Evolutionary conservation across 352 stramenopile species (phyloP).

Genomic region (Globisporangium canariense): DNA sequence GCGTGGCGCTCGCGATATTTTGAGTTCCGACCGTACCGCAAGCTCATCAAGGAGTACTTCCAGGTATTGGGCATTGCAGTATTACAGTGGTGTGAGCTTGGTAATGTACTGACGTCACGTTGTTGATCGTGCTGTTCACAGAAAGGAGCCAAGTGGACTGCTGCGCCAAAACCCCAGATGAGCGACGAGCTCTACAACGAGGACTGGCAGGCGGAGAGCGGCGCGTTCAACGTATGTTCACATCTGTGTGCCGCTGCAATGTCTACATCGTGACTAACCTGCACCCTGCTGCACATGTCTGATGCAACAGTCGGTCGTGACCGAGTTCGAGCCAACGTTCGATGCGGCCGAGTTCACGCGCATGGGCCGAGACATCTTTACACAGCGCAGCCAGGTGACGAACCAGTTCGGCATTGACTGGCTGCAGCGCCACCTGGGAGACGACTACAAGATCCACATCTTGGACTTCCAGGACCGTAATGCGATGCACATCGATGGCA

Average conservation of each 20-base stretch:
- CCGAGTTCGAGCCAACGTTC: slow-evolving; percentile 88
- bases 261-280: background rate
- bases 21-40: slow-evolving; percentile 87
- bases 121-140: slow-evolving; percentile 15
- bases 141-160: slow-evolving; percentile 85
- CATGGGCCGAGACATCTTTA: slow-evolving; percentile 90
- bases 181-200: slow-evolving; percentile 89
- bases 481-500: slow-evolving; percentile 90
- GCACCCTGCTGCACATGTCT: background rate
- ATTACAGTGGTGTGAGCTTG: background rate
- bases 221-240: slow-evolving; percentile 64
- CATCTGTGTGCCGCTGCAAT: background rate
- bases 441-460: slow-evolving; percentile 85
- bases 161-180: slow-evolving; percentile 88
- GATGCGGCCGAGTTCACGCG: slow-evolving; percentile 89
- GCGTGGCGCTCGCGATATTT: slow-evolving; percentile 89
- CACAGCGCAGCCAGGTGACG: slow-evolving; percentile 88
- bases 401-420: slow-evolving; percentile 91
- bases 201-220: slow-evolving; percentile 74
- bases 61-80: slow-evolving; percentile 25
- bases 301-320: slow-evolving; percentile 65
- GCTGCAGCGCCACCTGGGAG: slow-evolving; percentile 81
- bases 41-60: slow-evolving; percentile 91
- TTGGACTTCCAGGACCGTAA: slow-evolving; percentile 90
- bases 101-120: no score